Base-by-base conservation (phyloP, 345 rosid species). In the Eutrema yunnanense region DNA sequence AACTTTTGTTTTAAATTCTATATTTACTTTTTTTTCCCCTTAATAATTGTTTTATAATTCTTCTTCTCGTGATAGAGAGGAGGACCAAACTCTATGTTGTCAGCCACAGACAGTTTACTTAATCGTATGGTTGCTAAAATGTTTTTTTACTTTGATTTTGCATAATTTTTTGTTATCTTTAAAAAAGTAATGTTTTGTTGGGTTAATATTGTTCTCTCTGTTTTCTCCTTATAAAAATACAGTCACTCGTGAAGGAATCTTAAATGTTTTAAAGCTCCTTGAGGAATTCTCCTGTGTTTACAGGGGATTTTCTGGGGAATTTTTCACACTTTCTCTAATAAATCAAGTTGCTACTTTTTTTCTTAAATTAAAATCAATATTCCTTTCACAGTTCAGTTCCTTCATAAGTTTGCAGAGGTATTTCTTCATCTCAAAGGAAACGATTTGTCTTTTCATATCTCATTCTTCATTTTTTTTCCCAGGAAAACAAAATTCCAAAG, bases 341-440 rank as follows among this genome's bases (percentile, higher is more conserved):
- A 49, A 57, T 65, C 72, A 71, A 42, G 42, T 77, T 65, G 62
- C 26, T 57, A 38, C 67, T 29, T 69, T 69, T 52, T 26, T 37
- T 50, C 34, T 63, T 12, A 29, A 46, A 38, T 29, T 44, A 64
- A 51, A 57, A 56, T 41, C 63, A 65, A 50, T 58, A 59, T 49
- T 59, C 76, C 29, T 58, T 71, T 77, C 37, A 8, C 51, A 64
- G 67, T 77, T 42, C 51, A 64, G 67, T 77, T 42, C 55, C 80
- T 77, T 77, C 44, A 65, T 8, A 65, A 58, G 68, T 57, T 65
- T 57, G 76, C 72, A 71, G 76, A 71, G 50, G 76, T 71, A 71
- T 77, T 51, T 77, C 76, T 77, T 77, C 76, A 65, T 65, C 76
- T 71, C 73, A 77, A 77, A 77, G 80, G 3, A 51, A 77, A 77